Percentiles rank a stretch among this genome's conserved stretches.
phyloP scores from a whole-genome alignment of 1,139 yeast species.

The Taphrina flavorubra region DNA sequence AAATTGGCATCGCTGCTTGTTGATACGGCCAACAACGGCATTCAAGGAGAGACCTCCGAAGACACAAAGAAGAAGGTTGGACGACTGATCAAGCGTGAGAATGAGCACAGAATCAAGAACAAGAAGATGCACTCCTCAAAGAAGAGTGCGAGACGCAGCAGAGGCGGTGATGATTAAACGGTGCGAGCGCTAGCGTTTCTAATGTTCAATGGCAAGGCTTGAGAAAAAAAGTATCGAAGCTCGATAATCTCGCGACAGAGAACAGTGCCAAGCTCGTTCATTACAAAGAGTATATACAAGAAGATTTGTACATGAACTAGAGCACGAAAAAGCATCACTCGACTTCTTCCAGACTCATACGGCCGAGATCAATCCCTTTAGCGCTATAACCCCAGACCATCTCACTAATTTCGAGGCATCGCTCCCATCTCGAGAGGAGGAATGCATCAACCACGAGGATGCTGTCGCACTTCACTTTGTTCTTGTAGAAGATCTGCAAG shows the following conservation, averaged over 20 bases:
- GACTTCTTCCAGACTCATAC: conserved; percentile 30
- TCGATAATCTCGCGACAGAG: too few species aligned
- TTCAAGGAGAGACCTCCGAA: conserved; percentile 29
- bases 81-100: conserved; percentile 20
- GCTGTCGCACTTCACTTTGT: neutral
- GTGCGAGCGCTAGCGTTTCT: too few species aligned
- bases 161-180: conserved; percentile 26
- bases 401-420: conserved; percentile 30
- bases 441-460: conserved; percentile 3
- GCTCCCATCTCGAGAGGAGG: conserved; percentile 29
- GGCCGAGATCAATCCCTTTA: conserved; percentile 12
- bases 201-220: too few species aligned
- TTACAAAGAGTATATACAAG: neutral
- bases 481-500: conserved; percentile 28
- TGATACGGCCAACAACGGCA: conserved; percentile 25
- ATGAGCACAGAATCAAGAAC: conserved; percentile 21
- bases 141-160: conserved; percentile 29
- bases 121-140: conserved; percentile 30
- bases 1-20: conserved; percentile 28
- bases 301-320: neutral
- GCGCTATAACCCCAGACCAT: conserved; percentile 33
- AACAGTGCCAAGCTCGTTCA: too few species aligned
- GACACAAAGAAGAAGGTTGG: conserved; percentile 25
- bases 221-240: too few species aligned
- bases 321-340: conserved; percentile 8